Conservation (phyloP, 192 early-diverging fungal genomes). For the Coemansia sp. region DNA sequence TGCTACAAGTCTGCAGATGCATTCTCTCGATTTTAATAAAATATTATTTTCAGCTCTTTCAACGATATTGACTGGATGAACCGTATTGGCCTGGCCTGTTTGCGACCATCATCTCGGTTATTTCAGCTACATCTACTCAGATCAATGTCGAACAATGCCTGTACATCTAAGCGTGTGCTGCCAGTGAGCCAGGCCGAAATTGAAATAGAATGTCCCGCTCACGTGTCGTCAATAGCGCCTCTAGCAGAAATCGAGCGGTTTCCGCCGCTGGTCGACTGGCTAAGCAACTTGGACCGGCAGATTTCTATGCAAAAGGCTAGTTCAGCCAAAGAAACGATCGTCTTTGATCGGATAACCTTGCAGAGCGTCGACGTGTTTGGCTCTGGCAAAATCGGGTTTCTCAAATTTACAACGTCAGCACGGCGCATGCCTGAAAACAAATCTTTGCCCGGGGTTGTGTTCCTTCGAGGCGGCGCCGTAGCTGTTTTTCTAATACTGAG, state of each 20-base stretch:
- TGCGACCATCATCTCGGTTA: no score
- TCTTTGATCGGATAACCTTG: conserved; percentile 56
- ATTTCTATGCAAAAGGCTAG: not conserved
- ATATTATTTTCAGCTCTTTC: no score
- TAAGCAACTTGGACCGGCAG: conserved; percentile 18
- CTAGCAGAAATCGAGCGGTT: no score
- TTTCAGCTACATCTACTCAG: no score
- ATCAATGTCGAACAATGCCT: not conserved
- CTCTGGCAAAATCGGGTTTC: conserved; percentile 64
- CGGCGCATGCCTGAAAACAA: conserved; percentile 49
- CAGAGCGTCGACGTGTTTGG: conserved; percentile 75
- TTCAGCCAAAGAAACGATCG: conserved; percentile 20
- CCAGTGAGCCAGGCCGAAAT: not conserved
- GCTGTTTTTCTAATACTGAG: conserved; percentile 66
- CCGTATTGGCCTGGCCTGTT: no score
- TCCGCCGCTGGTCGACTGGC: conserved; percentile 12
- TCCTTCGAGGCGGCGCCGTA: conserved; percentile 77
- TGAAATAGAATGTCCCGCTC: not conserved
- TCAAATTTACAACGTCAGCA: conserved; percentile 67
- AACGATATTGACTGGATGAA: no score
- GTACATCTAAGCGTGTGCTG: not conserved
- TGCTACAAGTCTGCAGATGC: no score
- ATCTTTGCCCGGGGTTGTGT: conserved; percentile 69
- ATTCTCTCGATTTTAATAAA: no score
- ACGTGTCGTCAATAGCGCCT: not conserved